Percentiles rank a stretch among this genome's conserved stretches.
These are phyloP conservation scores for Gloeophyllum trabeum DNA, from an alignment of 768 basidiomycete genomes.

Conservation along the genomic window DNA sequence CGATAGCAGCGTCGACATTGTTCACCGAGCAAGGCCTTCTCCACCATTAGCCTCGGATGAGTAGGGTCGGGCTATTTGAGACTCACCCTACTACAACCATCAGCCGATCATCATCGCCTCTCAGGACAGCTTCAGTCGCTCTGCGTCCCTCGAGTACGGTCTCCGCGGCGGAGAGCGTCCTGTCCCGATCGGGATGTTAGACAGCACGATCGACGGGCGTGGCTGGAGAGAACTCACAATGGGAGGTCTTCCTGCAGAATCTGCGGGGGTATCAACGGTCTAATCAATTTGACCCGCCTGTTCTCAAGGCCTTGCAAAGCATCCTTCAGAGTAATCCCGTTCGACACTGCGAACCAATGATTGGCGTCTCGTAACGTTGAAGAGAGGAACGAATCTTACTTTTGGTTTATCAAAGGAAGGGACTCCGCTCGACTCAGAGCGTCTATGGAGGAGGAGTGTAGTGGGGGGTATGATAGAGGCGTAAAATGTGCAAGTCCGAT, in stretches of 20 bases:
- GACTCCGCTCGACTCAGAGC: no score
- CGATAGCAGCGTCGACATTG: slow-evolving; percentile 73
- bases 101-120: slow-evolving; percentile 85
- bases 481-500: no score
- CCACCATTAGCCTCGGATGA: neutral
- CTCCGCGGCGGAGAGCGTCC: slow-evolving; percentile 71
- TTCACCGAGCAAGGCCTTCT: slow-evolving; percentile 90
- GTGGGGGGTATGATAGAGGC: no score
- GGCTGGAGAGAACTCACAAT: slow-evolving; percentile 24
- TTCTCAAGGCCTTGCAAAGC: slow-evolving; percentile 79
- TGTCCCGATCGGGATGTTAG: no score
- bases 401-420: no score
- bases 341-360: no score
- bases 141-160: slow-evolving; percentile 83
- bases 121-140: slow-evolving; percentile 67
- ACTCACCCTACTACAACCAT: slow-evolving; percentile 83
- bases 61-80: neutral
- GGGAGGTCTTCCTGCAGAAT: slow-evolving; percentile 93
- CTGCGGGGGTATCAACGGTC: slow-evolving; percentile 89
- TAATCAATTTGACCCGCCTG: slow-evolving; percentile 71
- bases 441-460: no score
- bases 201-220: slow-evolving; percentile 13
- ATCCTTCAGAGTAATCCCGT: slow-evolving; percentile 72
- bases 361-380: no score
- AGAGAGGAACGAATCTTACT: no score